Evolutionary conservation across 163 green algal genomes (phyloP).

Genomic region (Scenedesmus sp.): DNA sequence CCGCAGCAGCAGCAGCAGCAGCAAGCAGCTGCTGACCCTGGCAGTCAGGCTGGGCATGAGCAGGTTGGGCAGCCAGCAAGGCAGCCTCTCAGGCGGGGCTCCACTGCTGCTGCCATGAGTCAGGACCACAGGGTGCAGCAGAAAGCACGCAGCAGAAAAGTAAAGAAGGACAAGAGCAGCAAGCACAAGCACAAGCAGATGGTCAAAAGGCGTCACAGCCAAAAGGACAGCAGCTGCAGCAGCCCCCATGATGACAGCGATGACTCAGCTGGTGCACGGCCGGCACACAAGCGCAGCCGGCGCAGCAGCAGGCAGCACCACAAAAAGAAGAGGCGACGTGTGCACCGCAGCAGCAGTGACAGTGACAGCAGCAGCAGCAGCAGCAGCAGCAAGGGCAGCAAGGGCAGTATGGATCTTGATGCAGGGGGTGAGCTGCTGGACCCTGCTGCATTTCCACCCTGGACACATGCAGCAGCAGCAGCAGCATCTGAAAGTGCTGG

Average conservation of each 20-base stretch:
- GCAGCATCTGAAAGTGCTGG: background rate
- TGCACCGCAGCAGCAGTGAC: background rate
- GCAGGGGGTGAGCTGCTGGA: constrained; percentile 34
- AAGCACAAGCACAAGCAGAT: background rate
- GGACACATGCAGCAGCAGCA: background rate
- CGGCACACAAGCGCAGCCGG: background rate
- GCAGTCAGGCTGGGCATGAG: background rate
- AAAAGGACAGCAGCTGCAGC: background rate
- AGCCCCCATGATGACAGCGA: background rate
- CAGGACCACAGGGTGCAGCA: background rate
- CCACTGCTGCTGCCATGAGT: background rate
- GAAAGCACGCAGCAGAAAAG: constrained; percentile 4
- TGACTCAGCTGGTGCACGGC: background rate
- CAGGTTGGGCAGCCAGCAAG: background rate
- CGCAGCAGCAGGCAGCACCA: background rate
- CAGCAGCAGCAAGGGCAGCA: background rate
- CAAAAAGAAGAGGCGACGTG: background rate
- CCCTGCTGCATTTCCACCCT: background rate
- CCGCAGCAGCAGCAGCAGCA: constrained; percentile 39
- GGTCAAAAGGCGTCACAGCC: background rate
- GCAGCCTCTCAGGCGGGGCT: constrained; percentile 9
- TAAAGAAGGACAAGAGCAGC: background rate
- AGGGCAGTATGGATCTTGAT: constrained; percentile 6
- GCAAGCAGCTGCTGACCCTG: background rate
- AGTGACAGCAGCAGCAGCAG: background rate